A percentile compares a stretch with the other conserved stretches of the same genome.
These are phyloP conservation scores for Myrmaecium sp. DNA, from an alignment of 2,329 filamentous ascomycete genomes.

Conservation along the genomic window DNA sequence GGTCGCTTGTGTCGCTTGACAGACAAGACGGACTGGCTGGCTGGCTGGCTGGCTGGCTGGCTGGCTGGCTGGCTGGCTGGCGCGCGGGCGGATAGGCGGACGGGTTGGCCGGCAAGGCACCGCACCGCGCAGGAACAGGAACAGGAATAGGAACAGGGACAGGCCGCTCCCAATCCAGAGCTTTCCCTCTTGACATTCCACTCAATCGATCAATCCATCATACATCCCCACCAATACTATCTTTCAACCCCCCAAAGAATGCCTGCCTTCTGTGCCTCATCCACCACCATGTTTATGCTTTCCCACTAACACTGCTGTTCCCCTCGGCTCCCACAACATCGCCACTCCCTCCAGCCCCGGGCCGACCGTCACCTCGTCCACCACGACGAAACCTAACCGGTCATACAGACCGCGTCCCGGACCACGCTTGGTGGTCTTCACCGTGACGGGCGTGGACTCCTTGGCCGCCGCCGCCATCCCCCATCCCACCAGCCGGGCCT, in stretches of 20 bases:
- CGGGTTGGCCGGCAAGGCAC: too few relatives aligned
- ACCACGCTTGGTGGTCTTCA: constrained; percentile 1
- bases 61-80: too few relatives aligned
- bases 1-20: too few relatives aligned
- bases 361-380: not conserved
- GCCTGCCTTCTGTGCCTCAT: not conserved
- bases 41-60: too few relatives aligned
- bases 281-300: not conserved
- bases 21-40: too few relatives aligned
- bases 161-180: constrained; percentile 2
- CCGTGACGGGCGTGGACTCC: not conserved
- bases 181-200: not conserved
- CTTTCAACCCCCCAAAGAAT: not conserved
- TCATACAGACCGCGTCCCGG: not conserved
- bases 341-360: not conserved
- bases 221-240: not conserved
- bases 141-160: too few relatives aligned
- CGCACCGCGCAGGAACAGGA: too few relatives aligned
- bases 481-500: not conserved
- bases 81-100: too few relatives aligned
- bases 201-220: not conserved
- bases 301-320: not conserved
- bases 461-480: not conserved
- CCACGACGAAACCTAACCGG: not conserved
- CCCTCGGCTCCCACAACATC: constrained; percentile 1